phyloP scores from a whole-genome alignment of 495 filamentous ascomycete genomes.

The Cercophora scortea region DNA sequence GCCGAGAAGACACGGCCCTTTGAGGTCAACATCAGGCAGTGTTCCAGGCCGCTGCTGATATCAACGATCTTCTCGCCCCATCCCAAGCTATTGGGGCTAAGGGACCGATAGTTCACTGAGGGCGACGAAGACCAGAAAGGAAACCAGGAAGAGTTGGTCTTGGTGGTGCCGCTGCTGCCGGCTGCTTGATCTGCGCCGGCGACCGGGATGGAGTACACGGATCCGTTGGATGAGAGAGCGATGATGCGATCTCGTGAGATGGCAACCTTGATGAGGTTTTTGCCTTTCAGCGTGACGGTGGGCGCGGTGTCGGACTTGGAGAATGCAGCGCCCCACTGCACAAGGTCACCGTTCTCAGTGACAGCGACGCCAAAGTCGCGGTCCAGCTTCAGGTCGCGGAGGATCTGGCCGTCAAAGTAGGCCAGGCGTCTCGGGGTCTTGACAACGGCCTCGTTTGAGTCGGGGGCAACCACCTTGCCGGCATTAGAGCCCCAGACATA shows the following conservation, averaged over 20 bases:
- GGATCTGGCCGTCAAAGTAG: conserved; percentile 77
- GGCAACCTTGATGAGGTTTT: conserved; percentile 62
- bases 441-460: conserved; percentile 64
- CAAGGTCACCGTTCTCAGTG: conserved; percentile 76
- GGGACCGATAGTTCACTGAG: conserved; percentile 52
- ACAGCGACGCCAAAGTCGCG: conserved; percentile 81
- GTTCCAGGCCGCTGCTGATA: conserved; percentile 72
- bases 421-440: conserved; percentile 71
- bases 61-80: conserved; percentile 69
- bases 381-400: conserved; percentile 83
- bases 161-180: conserved; percentile 52
- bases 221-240: conserved; percentile 68
- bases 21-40: conserved; percentile 78
- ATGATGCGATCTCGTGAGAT: conserved; percentile 78
- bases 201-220: conserved; percentile 80
- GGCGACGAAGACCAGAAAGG: conserved; percentile 62
- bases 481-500: conserved; percentile 90
- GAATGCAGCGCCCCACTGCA: conserved; percentile 86
- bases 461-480: conserved; percentile 78
- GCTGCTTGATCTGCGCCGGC: conserved; percentile 57
- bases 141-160: conserved; percentile 59
- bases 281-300: conserved; percentile 67
- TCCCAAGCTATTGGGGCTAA: conserved; percentile 57
- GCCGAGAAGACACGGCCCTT: conserved; percentile 79
- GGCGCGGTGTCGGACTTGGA: conserved; percentile 45